Evolutionary conservation across 176 grass and related monocot species (phyloP).

Genomic region (Carex myosuroides): DNA sequence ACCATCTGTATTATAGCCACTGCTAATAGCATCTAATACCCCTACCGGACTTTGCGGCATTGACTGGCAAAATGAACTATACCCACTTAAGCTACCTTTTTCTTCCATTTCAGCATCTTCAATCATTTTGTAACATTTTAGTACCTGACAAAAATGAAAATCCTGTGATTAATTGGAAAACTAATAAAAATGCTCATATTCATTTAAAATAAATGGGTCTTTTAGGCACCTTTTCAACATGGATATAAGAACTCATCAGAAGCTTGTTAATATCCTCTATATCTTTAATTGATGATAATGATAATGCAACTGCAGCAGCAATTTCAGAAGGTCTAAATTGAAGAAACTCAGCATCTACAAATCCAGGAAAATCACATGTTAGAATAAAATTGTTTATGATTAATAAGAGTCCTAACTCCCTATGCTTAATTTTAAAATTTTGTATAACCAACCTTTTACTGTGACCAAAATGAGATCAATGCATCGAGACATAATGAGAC

Average conservation of each 20-base stretch:
- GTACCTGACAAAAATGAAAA: slow-evolving; percentile 36
- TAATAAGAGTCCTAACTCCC: not conserved
- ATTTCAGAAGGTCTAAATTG: slow-evolving; percentile 78
- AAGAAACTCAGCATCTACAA: slow-evolving; percentile 61
- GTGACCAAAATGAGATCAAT: slow-evolving; percentile 36
- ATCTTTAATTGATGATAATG: slow-evolving; percentile 32
- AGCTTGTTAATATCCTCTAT: slow-evolving; percentile 27
- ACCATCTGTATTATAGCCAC: slow-evolving; percentile 52
- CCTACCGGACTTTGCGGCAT: slow-evolving; percentile 57
- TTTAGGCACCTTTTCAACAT: slow-evolving; percentile 60
- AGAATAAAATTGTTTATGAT: not conserved
- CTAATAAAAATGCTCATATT: not conserved
- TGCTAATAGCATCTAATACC: slow-evolving; percentile 52
- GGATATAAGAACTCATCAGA: slow-evolving; percentile 31
- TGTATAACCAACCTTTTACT: slow-evolving; percentile 52
- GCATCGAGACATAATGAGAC: not conserved
- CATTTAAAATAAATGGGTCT: not conserved
- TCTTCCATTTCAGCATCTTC: slow-evolving; percentile 43
- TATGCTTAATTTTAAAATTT: not conserved
- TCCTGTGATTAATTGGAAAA: slow-evolving; percentile 15
- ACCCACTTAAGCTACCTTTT: slow-evolving; percentile 24
- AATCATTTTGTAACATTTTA: slow-evolving; percentile 58
- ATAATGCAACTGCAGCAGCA: slow-evolving; percentile 49
- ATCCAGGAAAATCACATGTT: slow-evolving; percentile 8
- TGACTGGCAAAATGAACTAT: slow-evolving; percentile 20